Percentiles rank a stretch among this genome's conserved stretches.
These are phyloP conservation scores for Boletus coccyginus DNA, from an alignment of 768 basidiomycete genomes.

Conservation along the genomic window DNA sequence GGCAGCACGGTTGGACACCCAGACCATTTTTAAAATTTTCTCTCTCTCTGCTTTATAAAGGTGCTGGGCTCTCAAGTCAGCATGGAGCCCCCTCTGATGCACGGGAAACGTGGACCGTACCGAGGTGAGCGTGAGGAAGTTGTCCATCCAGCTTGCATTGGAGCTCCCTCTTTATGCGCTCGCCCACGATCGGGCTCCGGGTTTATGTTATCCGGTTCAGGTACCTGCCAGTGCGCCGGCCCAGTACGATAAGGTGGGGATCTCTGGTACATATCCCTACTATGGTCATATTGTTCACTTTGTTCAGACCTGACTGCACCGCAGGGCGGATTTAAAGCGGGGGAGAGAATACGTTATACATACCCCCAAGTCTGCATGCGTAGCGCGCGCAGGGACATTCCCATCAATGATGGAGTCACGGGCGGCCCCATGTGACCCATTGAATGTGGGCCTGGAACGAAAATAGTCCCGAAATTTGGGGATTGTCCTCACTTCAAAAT, in stretches of 20 bases:
- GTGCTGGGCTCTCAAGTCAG: neutral
- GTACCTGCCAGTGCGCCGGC: neutral
- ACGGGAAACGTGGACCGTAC: neutral
- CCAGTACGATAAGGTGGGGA: neutral
- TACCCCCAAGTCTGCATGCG: neutral
- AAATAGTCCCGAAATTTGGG: no score
- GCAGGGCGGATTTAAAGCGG: neutral
- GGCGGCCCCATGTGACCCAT: no score
- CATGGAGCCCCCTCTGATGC: neutral
- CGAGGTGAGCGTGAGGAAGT: neutral
- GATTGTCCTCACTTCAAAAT: no score
- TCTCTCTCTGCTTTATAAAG: no score
- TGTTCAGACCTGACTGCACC: neutral
- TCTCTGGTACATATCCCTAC: neutral
- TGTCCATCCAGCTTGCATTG: neutral
- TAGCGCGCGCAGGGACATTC: no score
- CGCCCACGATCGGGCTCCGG: neutral
- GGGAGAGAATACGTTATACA: neutral
- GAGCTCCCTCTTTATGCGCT: neutral
- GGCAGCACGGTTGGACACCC: constrained; percentile 12
- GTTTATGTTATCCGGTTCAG: neutral
- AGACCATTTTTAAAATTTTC: constrained; percentile 17
- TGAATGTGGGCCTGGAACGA: no score
- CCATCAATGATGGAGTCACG: no score
- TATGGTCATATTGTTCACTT: neutral